Evolutionary conservation across 495 filamentous ascomycete genomes (phyloP).

Genomic region (Friedmanniomyces simplex): DNA sequence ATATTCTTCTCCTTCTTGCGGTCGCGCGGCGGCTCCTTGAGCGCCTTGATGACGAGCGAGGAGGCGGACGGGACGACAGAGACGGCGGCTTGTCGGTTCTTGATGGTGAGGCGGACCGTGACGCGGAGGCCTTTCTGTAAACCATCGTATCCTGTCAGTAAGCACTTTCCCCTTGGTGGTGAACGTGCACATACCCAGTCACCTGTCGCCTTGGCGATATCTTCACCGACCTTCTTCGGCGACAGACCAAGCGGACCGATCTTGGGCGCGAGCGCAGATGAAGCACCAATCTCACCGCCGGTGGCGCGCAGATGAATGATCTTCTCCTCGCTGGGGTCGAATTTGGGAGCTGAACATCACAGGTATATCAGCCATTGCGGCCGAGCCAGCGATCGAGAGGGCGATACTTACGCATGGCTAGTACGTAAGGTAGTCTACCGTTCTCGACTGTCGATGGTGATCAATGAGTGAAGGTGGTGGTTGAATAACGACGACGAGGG

Average conservation of each 20-base stretch:
- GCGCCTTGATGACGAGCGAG: conserved; percentile 95
- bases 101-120: conserved; percentile 95
- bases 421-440: conserved; percentile 56
- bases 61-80: conserved; percentile 97
- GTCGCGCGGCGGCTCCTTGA: conserved; percentile 96
- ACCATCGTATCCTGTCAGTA: no score
- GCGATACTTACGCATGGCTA: conserved; percentile 77
- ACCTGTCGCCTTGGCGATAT: conserved; percentile 98
- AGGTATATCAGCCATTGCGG: conserved; percentile 12
- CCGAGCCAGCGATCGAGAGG: conserved; percentile 38
- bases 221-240: conserved; percentile 99
- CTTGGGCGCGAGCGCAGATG: conserved; percentile 94
- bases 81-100: conserved; percentile 98
- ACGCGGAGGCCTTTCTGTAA: conserved; percentile 73
- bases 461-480: neutral
- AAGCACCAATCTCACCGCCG: conserved; percentile 97
- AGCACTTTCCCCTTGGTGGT: no score
- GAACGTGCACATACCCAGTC: conserved; percentile 73
- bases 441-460: conserved; percentile 13
- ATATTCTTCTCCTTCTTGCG: conserved; percentile 99
- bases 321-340: conserved; percentile 98
- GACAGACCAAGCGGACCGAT: conserved; percentile 98
- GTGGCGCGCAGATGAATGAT: conserved; percentile 88
- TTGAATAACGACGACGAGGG: neutral
- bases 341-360: conserved; percentile 59